Percentiles rank a stretch among this genome's conserved stretches.
phyloP scores from a whole-genome alignment of 1,139 yeast species.

The Yamadazyma aaseri region DNA sequence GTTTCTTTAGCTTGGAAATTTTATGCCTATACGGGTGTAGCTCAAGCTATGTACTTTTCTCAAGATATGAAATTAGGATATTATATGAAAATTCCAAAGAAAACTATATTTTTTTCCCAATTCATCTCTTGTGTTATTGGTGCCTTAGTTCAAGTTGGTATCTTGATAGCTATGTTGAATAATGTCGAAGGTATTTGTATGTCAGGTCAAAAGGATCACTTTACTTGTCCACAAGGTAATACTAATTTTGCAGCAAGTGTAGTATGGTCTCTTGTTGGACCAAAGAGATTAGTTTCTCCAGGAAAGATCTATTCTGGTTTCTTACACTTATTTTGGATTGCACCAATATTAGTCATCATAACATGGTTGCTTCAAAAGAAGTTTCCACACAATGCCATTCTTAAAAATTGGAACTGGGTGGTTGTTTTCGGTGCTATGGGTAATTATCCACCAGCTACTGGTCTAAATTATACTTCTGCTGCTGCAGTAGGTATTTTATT shows the following conservation, averaged over 20 bases:
- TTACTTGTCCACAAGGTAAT: conserved; percentile 47
- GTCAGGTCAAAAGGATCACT: conserved; percentile 34
- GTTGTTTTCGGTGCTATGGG: conserved; percentile 35
- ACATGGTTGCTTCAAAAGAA: conserved; percentile 31
- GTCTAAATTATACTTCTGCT: conserved; percentile 51
- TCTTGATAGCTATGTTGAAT: conserved; percentile 32
- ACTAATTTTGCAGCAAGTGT: conserved; percentile 55
- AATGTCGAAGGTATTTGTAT: conserved; percentile 40
- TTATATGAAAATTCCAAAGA: conserved; percentile 50
- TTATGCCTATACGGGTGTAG: conserved; percentile 46
- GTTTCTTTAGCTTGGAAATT: conserved; percentile 45
- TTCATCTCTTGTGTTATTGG: conserved; percentile 23
- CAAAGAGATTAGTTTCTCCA: conserved; percentile 37
- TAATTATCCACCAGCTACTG: conserved; percentile 49
- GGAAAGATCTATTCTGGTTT: conserved; percentile 35
- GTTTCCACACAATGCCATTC: conserved; percentile 17
- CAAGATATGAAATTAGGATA: conserved; percentile 54
- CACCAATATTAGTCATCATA: conserved; percentile 32
- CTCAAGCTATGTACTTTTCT: conserved; percentile 48
- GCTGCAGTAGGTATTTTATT: conserved; percentile 43
- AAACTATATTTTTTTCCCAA: conserved; percentile 13
- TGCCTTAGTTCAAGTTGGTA: conserved; percentile 49
- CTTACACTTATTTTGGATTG: conserved; percentile 38
- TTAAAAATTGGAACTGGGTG: conserved; percentile 35
- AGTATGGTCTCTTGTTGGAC: conserved; percentile 64